A percentile compares a stretch with the other conserved stretches of the same genome.
Conservation (phyloP, 495 filamentous ascomycete genomes). For the Penicillium egyptiacum region DNA sequence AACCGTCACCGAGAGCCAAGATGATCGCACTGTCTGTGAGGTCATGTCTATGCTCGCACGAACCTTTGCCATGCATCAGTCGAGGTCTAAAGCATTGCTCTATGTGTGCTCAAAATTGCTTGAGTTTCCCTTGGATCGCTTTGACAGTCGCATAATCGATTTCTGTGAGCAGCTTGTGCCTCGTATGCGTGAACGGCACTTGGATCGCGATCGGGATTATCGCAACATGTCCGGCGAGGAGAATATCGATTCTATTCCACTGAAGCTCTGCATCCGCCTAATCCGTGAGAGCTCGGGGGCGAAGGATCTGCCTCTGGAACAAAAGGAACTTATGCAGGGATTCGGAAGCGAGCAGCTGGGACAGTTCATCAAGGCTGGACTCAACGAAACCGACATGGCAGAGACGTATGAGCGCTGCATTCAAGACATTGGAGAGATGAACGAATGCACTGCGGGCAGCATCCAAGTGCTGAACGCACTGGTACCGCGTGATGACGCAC, state of each 20-base stretch:
- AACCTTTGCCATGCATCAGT: conserved; percentile 58
- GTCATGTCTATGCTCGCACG: conserved; percentile 71
- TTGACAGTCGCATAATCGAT: conserved; percentile 55
- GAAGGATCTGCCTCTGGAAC: conserved; percentile 38
- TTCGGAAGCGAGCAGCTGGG: conserved; percentile 59
- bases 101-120: conserved; percentile 76
- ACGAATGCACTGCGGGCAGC: conserved; percentile 62
- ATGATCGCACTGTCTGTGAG: conserved; percentile 79
- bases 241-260: conserved; percentile 38
- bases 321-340: conserved; percentile 48
- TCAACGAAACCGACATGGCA: conserved; percentile 48
- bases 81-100: conserved; percentile 50
- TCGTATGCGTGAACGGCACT: conserved; percentile 36
- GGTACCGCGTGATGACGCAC: conserved; percentile 44
- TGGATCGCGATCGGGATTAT: conserved; percentile 20
- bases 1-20: conserved; percentile 76
- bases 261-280: conserved; percentile 62
- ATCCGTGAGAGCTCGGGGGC: conserved; percentile 61
- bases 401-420: conserved; percentile 59
- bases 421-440: conserved; percentile 57
- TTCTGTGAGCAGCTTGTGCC: conserved; percentile 45
- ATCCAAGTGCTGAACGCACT: conserved; percentile 67
- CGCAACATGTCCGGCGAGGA: neutral
- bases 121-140: conserved; percentile 61
- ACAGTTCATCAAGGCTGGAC: conserved; percentile 51